Conservation (phyloP, 176 grass and related monocot genomes). For the Musa acuminata region DNA sequence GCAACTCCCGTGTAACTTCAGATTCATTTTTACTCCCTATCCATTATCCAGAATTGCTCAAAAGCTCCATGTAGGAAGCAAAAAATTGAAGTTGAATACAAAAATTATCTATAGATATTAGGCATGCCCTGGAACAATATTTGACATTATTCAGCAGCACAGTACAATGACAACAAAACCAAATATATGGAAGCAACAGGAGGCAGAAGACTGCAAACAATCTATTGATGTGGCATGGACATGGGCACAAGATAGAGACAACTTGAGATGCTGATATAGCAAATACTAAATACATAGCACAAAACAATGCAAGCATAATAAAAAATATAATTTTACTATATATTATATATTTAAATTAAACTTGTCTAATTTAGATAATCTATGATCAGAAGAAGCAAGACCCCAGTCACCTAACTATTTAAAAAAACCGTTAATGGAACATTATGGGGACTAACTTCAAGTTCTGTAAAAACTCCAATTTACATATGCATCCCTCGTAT, state of each 20-base stretch:
- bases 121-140: neutral
- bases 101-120: neutral
- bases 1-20: constrained; percentile 38
- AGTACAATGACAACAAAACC: too few species aligned
- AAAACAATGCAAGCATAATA: neutral
- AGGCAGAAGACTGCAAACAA: neutral
- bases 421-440: too few species aligned
- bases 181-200: too few species aligned
- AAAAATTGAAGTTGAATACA: neutral
- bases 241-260: neutral
- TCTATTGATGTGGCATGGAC: neutral
- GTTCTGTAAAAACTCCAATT: too few species aligned
- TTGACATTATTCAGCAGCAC: too few species aligned
- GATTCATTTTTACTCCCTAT: constrained; percentile 39
- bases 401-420: too few species aligned
- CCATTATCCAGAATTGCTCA: neutral
- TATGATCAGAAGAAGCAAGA: too few species aligned
- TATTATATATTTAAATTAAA: too few species aligned
- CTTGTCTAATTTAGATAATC: too few species aligned
- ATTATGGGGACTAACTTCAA: too few species aligned
- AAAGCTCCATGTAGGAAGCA: constrained; percentile 12
- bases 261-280: neutral
- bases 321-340: too few species aligned
- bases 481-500: too few species aligned
- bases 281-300: neutral